Conservation (phyloP, 192 early-diverging fungal species). For the Coemansia sp. region DNA sequence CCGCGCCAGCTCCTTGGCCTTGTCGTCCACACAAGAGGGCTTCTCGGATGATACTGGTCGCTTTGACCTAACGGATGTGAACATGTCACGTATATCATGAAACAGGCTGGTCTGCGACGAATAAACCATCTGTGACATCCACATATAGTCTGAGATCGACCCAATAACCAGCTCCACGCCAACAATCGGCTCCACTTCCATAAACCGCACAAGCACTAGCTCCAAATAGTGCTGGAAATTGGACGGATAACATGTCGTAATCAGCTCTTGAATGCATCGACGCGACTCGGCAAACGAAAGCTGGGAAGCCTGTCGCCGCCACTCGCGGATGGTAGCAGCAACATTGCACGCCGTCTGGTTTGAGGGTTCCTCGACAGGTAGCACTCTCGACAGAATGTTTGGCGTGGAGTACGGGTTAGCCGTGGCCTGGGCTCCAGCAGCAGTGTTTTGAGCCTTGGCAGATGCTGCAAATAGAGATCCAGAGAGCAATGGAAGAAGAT, state of each 20-base stretch:
- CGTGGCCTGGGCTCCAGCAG: not conserved
- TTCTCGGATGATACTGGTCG: not conserved
- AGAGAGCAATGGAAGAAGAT: constrained; percentile 17
- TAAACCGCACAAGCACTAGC: constrained; percentile 39
- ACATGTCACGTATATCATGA: constrained; percentile 44
- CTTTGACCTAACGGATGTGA: constrained; percentile 3
- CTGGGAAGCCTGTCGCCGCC: constrained; percentile 30
- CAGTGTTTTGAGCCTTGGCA: too few relatives aligned
- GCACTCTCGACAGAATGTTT: constrained; percentile 24
- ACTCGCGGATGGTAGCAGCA: constrained; percentile 14
- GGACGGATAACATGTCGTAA: constrained; percentile 38
- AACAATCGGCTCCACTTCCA: constrained; percentile 36
- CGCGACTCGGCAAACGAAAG: constrained; percentile 28
- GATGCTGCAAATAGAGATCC: not conserved
- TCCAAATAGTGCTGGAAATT: constrained; percentile 35
- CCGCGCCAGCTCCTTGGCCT: constrained; percentile 10
- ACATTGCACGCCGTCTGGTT: constrained; percentile 29
- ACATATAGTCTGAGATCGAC: constrained; percentile 44
- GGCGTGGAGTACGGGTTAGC: constrained; percentile 24
- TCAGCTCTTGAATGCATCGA: constrained; percentile 25
- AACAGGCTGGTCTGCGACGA: constrained; percentile 27
- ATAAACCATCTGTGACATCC: constrained; percentile 34
- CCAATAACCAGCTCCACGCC: constrained; percentile 48
- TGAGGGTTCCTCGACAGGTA: constrained; percentile 27
- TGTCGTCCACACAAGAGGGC: not conserved